Base-by-base conservation (phyloP, 305 asterid genomes). In the Plantago coronopus region DNA sequence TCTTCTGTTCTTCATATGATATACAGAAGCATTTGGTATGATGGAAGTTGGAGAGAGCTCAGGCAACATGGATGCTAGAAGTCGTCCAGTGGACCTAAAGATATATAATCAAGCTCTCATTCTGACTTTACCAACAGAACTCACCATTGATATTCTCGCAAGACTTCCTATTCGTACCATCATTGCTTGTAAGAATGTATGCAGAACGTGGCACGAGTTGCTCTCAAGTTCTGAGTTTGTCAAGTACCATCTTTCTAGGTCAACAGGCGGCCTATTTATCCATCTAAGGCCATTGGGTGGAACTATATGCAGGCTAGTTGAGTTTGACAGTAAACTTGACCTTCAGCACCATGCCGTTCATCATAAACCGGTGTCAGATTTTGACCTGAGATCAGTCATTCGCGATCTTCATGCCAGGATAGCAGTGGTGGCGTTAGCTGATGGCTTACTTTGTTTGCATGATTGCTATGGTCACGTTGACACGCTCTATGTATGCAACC, bases 201-300 rank as follows among this genome's bases (percentile, higher is more conserved):
- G 84, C 78, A 81, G 69, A 67, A 14, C 37, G 19, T 81, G 76
- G 80, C 60, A 38, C 3, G 8, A 44, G 0, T 66, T 81, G 21
- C 34, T 79, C 44, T 44, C 54, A 0, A 56, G 66, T 21, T 63
- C 54, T 3, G 79, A 75, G 31, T 79, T 81, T 16, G 65, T 72
- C 16, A 47, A 60, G 7, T 25, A 38, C 37, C 78, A 78, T 60
- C 58, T 68, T 27, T 64, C 79, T 3, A 75, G 56, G 64, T 71
- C 81, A 4, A 40, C 51, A 7, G 54, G 73, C 12, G 60, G 71
- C 50, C 76, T 84, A 8, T 54, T 63, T 3, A 14, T 69, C 31
- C 44, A 15, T 48, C 54, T 22, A 11, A 0, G 5, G 29, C 29
- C 29, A 25, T 25, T 25, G 29, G 5, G 0, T 10, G 2, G 31